Evolutionary conservation across 148 eudicot species (phyloP).

Genomic region (Diospyros lotus): DNA sequence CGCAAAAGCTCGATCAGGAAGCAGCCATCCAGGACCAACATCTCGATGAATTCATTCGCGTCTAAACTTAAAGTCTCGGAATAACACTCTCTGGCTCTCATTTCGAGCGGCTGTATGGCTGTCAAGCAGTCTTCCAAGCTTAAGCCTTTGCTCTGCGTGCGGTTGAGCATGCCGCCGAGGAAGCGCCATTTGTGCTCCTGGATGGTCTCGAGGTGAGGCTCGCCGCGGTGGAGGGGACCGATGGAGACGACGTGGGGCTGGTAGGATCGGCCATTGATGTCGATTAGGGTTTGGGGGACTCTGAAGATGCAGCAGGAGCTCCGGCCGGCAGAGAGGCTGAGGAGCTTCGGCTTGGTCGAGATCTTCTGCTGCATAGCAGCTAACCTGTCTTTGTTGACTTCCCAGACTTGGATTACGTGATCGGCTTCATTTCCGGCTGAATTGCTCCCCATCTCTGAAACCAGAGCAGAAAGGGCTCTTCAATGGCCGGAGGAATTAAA

Average conservation of each 20-base stretch:
- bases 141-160: constrained; percentile 19
- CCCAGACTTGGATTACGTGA: constrained; percentile 23
- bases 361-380: constrained; percentile 27
- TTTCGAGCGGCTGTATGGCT: constrained; percentile 43
- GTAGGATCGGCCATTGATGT: constrained; percentile 46
- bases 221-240: constrained; percentile 68
- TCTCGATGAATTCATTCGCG: constrained; percentile 39
- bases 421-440: constrained; percentile 6
- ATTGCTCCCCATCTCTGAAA: constrained; percentile 7
- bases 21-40: constrained; percentile 86
- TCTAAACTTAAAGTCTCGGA: constrained; percentile 32
- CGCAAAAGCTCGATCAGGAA: constrained; percentile 70
- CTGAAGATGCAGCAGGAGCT: constrained; percentile 63
- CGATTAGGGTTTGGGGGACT: constrained; percentile 56
- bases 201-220: constrained; percentile 48
- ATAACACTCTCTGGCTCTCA: constrained; percentile 48
- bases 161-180: constrained; percentile 31
- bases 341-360: constrained; percentile 37
- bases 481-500: no score
- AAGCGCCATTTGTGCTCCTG: constrained; percentile 78
- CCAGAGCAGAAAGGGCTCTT: no score
- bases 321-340: constrained; percentile 55
- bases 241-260: constrained; percentile 64
- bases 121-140: constrained; percentile 28
- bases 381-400: constrained; percentile 24